These are phyloP conservation scores for Pyrus pyrifolia DNA, from an alignment of 306 rosid genomes.

Conservation along the genomic window DNA sequence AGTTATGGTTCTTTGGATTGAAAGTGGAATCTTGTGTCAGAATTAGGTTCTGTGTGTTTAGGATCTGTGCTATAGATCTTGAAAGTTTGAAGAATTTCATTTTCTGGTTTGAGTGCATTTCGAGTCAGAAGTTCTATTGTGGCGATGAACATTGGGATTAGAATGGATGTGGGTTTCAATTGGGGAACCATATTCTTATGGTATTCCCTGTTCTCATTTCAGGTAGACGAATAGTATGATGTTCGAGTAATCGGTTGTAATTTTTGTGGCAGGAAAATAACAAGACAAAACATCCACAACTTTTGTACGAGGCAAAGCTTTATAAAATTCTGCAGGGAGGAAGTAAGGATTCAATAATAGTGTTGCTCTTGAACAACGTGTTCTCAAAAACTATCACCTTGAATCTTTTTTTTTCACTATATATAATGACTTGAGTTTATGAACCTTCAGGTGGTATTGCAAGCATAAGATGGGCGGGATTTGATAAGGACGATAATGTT, in stretches of 20 bases:
- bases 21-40: not conserved
- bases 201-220: not conserved
- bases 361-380: not conserved
- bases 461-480: slow-evolving; percentile 23
- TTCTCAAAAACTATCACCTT: not conserved
- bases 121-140: not conserved
- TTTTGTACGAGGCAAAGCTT: slow-evolving; percentile 60
- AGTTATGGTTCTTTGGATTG: not conserved
- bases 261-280: slow-evolving; percentile 38
- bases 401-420: not conserved
- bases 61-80: not conserved
- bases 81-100: not conserved
- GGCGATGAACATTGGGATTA: not conserved
- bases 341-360: slow-evolving; percentile 31
- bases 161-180: not conserved
- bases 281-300: slow-evolving; percentile 62
- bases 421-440: not conserved
- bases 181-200: not conserved
- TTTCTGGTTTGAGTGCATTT: not conserved
- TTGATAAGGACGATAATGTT: slow-evolving; percentile 29
- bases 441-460: slow-evolving; percentile 7
- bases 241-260: not conserved
- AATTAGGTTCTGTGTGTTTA: not conserved
- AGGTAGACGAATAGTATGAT: not conserved
- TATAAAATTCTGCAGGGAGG: slow-evolving; percentile 55